phyloP scores from a whole-genome alignment of 139 green algal species.

The Chloropicon primus region DNA sequence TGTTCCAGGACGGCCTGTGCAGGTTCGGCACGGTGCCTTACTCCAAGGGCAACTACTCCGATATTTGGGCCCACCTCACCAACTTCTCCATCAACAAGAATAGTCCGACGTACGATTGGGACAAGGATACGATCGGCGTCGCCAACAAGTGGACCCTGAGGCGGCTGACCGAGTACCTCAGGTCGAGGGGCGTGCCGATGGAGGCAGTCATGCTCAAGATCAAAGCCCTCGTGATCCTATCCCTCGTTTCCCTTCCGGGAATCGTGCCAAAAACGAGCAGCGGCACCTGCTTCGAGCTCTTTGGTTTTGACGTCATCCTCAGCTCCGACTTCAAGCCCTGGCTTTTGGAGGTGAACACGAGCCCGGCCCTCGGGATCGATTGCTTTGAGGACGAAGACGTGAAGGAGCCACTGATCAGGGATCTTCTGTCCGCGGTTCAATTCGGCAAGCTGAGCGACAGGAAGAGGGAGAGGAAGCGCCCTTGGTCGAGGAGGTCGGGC shows the following conservation, averaged over 20 bases:
- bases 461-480: background rate
- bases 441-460: background rate
- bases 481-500: background rate
- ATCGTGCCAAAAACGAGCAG: background rate
- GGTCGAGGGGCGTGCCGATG: background rate
- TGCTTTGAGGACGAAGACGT: background rate
- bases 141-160: background rate
- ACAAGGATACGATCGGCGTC: background rate
- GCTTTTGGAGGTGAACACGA: constrained; percentile 15
- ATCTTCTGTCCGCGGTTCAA: background rate
- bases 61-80: constrained; percentile 11
- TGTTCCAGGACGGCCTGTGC: background rate
- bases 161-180: background rate
- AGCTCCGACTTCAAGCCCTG: constrained; percentile 7
- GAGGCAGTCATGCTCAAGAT: background rate
- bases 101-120: background rate
- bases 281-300: constrained; percentile 10
- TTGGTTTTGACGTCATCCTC: constrained; percentile 16
- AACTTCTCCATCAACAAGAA: constrained; percentile 16
- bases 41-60: background rate
- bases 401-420: background rate
- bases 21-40: background rate
- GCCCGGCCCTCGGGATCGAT: constrained; percentile 10
- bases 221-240: background rate
- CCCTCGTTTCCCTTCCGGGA: background rate